Percentiles rank a stretch among this genome's conserved stretches.
Conservation (phyloP, 768 basidiomycete genomes). For the Pulveroboletus sp. region DNA sequence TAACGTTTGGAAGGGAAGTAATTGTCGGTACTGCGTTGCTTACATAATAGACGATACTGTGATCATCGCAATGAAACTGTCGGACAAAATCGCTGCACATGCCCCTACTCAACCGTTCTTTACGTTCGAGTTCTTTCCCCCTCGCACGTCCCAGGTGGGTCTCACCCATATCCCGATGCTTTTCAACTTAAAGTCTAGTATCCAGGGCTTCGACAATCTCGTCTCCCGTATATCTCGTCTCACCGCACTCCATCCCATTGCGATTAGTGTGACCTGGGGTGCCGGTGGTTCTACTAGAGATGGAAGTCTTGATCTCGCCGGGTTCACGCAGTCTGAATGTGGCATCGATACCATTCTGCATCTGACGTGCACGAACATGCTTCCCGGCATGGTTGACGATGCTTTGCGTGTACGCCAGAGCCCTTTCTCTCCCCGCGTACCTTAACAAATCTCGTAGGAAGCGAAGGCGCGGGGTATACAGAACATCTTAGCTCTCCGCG, state of each 20-base stretch:
- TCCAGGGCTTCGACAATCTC: conserved; percentile 88
- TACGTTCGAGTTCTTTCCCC: conserved; percentile 97
- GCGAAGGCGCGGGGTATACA: conserved; percentile 82
- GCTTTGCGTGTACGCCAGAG: conserved; percentile 65
- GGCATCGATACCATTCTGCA: conserved; percentile 88
- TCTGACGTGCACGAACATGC: conserved; percentile 97
- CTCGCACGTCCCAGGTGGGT: conserved; percentile 81
- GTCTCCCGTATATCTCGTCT: conserved; percentile 84
- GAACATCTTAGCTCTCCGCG: conserved; percentile 89
- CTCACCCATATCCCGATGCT: not conserved
- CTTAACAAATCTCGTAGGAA: conserved; percentile 41
- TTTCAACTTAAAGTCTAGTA: conserved; percentile 2
- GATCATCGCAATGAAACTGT: conserved; percentile 59
- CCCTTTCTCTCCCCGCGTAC: not conserved
- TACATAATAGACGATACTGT: conserved; percentile 6
- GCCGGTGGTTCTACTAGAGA: conserved; percentile 93
- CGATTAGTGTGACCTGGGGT: conserved; percentile 95
- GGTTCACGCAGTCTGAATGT: conserved; percentile 67
- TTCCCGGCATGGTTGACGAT: conserved; percentile 80
- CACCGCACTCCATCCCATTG: conserved; percentile 72
- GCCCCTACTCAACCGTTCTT: conserved; percentile 64
- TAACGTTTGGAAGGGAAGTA: conserved; percentile 23
- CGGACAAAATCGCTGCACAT: conserved; percentile 58
- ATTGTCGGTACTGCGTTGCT: not conserved
- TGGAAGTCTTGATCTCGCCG: conserved; percentile 83